Base-by-base conservation (phyloP, 164 flowering plant species). In the Aristolochia contorta region DNA sequence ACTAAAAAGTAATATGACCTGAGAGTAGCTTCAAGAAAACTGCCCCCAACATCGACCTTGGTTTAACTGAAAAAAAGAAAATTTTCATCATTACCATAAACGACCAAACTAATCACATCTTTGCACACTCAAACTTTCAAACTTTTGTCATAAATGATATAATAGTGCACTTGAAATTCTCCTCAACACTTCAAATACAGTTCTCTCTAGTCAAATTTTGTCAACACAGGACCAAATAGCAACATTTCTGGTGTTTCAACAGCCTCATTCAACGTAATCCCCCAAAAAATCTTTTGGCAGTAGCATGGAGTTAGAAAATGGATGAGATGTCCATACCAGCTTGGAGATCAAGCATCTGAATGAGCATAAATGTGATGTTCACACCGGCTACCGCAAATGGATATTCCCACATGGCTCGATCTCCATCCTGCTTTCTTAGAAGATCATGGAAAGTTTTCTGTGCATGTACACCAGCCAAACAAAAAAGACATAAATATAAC, bases 311-410 rank as follows among this genome's bases (percentile, higher is more conserved):
- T 12, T 49, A 20, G 22, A 20, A 18, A 12, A 49, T 0, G 53
- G 8, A 49, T 49, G 53, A 18, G 13, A n/a, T 25, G 20, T 14
- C 58, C 64, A 56, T 53, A 92, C 98, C 93, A 73, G 96, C 87
- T 83, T 89, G 89, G 45, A 92, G 87, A 72, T 92, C 98, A 55
- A 92, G 96, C 96, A 92, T 89, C 78, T 92, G 96, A 72, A 89
- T 83, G 59, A 92, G 90, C 98, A 92, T 92, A 76, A 92, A 92
- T 59, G 98, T 87, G 62, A 92, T 89, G 75, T 92, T 92, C 60
- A 92, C 93, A 64, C 96, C 98, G 74, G 98, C 98, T 20, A 92
- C 96, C 41, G 97, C 98, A 81, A 92, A 92, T 37, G 98, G 98
- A 71, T 92, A 92, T 72, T 92, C 98, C 98, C 98, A 92, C 67